Percentiles rank a stretch among this genome's conserved stretches.
phyloP scores from a whole-genome alignment of 73 alveolate species.

The Paramecium caudatum region DNA sequence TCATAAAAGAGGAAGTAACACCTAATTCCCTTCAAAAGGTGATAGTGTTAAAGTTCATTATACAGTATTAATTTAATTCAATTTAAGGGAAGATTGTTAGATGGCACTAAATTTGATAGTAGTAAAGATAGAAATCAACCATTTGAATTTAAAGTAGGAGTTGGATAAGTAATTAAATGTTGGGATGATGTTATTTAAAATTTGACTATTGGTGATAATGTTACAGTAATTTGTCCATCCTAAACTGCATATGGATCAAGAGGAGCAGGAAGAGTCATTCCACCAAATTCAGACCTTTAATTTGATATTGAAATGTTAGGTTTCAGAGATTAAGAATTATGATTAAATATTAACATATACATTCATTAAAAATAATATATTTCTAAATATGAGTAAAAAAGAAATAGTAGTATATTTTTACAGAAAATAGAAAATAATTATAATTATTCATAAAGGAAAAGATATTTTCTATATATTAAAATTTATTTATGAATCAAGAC shows the following conservation, averaged over 20 bases:
- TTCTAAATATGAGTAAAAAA: no score
- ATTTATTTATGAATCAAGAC: no score
- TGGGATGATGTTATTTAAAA: constrained; percentile 87
- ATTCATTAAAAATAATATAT: no score
- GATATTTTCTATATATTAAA: no score
- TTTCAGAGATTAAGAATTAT: constrained; percentile 68
- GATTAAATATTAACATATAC: no score
- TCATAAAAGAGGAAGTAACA: constrained; percentile 13
- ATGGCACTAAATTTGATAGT: constrained; percentile 90
- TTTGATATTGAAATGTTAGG: constrained; percentile 78
- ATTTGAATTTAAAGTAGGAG: constrained; percentile 82
- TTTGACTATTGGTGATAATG: constrained; percentile 85
- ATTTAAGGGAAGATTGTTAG: constrained; percentile 81
- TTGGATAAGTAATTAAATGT: constrained; percentile 86
- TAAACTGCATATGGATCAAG: constrained; percentile 86
- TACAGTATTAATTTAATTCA: constrained; percentile 67
- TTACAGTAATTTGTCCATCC: constrained; percentile 83
- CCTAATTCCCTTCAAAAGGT: constrained; percentile 80
- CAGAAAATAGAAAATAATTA: no score
- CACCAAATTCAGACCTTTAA: constrained; percentile 75
- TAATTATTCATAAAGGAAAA: no score
- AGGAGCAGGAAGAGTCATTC: constrained; percentile 80
- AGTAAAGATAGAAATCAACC: constrained; percentile 88
- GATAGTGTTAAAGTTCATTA: constrained; percentile 85
- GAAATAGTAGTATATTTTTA: no score